A percentile compares a stretch with the other conserved stretches of the same genome.
Evolutionary conservation across 148 eudicot species (phyloP).

Genomic region (Nepenthes mirabilis): DNA sequence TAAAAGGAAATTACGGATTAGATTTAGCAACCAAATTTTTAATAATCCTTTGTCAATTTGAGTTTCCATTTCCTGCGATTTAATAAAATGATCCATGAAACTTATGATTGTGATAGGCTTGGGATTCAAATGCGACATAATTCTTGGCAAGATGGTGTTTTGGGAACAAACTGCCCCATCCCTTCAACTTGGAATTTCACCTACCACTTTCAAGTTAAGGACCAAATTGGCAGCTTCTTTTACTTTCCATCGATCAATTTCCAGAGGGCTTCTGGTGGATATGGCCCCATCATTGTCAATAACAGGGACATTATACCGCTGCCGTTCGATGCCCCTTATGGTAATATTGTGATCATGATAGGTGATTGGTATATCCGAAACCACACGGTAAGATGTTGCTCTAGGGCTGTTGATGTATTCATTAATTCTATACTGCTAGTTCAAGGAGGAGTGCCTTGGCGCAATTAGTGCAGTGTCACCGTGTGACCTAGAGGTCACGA

Average conservation of each 20-base stretch:
- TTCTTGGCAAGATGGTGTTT: constrained; percentile 94
- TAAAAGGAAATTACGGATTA: no score
- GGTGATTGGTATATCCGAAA: constrained; percentile 90
- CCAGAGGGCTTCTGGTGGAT: constrained; percentile 90
- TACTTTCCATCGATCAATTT: constrained; percentile 72
- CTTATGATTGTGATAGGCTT: constrained; percentile 31
- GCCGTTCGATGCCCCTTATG: constrained; percentile 79
- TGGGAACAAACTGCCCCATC: constrained; percentile 86
- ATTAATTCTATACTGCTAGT: background rate
- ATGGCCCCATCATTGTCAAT: constrained; percentile 53
- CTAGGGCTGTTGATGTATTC: background rate
- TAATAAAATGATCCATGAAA: background rate
- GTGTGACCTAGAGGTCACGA: no score
- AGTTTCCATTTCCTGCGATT: background rate
- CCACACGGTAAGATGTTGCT: constrained; percentile 53
- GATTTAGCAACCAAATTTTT: no score
- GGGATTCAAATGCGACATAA: constrained; percentile 75
- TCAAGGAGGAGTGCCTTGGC: background rate
- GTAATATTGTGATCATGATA: constrained; percentile 57
- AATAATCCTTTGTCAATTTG: no score
- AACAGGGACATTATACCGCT: constrained; percentile 44
- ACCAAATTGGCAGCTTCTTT: constrained; percentile 86
- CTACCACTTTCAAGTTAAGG: constrained; percentile 84
- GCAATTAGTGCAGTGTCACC: no score
- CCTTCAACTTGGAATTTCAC: constrained; percentile 75